These are phyloP conservation scores for Infundibulicybe gibba DNA, from an alignment of 768 basidiomycete genomes.

Conservation along the genomic window DNA sequence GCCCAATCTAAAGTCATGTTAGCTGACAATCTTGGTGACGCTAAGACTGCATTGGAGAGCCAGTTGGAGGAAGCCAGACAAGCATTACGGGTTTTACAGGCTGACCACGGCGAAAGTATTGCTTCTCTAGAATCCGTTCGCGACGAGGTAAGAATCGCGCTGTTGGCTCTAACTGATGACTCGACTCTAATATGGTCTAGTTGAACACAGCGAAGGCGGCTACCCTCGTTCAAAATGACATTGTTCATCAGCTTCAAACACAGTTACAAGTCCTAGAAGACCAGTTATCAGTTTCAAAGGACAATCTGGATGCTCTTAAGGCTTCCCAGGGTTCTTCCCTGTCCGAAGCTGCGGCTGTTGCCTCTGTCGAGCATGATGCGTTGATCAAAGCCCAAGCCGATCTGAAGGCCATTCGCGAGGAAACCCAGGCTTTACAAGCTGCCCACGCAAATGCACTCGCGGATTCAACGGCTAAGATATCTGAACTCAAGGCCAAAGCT, in stretches of 20 bases:
- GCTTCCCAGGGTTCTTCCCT: slow-evolving; percentile 39
- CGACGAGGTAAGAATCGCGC: slow-evolving; percentile 42
- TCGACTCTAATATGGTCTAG: slow-evolving; percentile 27
- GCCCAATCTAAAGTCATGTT: slow-evolving; percentile 40
- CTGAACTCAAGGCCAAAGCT: slow-evolving; percentile 43
- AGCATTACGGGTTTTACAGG: slow-evolving; percentile 32
- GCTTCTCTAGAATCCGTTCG: slow-evolving; percentile 36
- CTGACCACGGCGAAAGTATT: slow-evolving; percentile 25
- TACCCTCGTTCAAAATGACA: slow-evolving; percentile 35
- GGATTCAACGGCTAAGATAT: slow-evolving; percentile 41
- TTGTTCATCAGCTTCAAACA: slow-evolving; percentile 43
- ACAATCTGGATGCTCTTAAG: slow-evolving; percentile 48
- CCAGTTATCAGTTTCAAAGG: slow-evolving; percentile 46
- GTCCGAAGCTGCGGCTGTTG: slow-evolving; percentile 42
- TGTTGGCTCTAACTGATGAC: neutral
- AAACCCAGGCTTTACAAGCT: slow-evolving; percentile 45
- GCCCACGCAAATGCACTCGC: slow-evolving; percentile 47
- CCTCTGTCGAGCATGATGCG: slow-evolving; percentile 60
- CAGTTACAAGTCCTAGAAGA: slow-evolving; percentile 50
- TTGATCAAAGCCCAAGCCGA: slow-evolving; percentile 62
- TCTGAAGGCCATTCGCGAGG: slow-evolving; percentile 49
- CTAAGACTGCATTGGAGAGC: slow-evolving; percentile 44
- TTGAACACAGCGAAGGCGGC: slow-evolving; percentile 45
- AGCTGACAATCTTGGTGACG: slow-evolving; percentile 44
- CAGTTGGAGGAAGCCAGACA: slow-evolving; percentile 42